A percentile compares a stretch with the other conserved stretches of the same genome.
These are phyloP conservation scores for Xylaria venustula DNA, from an alignment of 495 filamentous ascomycete genomes.

Conservation along the genomic window DNA sequence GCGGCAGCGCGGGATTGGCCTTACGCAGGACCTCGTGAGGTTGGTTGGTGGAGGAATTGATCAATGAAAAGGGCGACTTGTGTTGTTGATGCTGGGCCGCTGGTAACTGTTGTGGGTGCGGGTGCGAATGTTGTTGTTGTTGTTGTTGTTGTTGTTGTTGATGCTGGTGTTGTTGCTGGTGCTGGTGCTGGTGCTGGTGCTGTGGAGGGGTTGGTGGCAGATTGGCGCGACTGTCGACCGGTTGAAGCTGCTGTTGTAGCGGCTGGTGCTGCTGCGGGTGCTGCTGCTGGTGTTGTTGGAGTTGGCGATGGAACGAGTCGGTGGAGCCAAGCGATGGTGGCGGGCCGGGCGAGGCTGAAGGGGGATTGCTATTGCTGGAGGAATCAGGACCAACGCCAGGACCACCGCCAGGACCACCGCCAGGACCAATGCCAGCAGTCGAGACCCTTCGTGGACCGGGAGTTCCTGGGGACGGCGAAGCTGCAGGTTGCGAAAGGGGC, in stretches of 20 bases:
- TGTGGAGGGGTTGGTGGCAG: slow-evolving; percentile 19
- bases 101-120: slow-evolving; percentile 10
- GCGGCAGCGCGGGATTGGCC: slow-evolving; percentile 12
- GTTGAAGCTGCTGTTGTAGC: slow-evolving; percentile 10
- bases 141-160: slow-evolving; percentile 7
- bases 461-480: slow-evolving; percentile 9
- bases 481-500: slow-evolving; percentile 22
- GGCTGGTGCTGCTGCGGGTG: slow-evolving; percentile 10
- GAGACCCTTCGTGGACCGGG: slow-evolving; percentile 23
- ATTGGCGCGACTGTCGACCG: slow-evolving; percentile 17
- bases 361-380: slow-evolving; percentile 37
- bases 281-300: slow-evolving; percentile 19
- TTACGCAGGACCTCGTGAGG: slow-evolving; percentile 13
- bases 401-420: too few species aligned
- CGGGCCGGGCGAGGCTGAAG: slow-evolving; percentile 42
- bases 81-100: slow-evolving; percentile 19
- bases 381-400: slow-evolving; percentile 24
- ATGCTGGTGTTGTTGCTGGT: slow-evolving; percentile 23
- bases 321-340: slow-evolving; percentile 39
- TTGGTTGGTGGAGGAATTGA: slow-evolving; percentile 2
- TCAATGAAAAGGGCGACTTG: slow-evolving; percentile 18
- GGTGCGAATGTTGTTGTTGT: slow-evolving; percentile 14
- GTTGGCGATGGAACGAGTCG: slow-evolving; percentile 43
- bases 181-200: slow-evolving; percentile 8
- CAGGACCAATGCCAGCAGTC: slow-evolving; percentile 23